Conservation (phyloP, 805 yeast species). For the Priceomyces carsonii region DNA sequence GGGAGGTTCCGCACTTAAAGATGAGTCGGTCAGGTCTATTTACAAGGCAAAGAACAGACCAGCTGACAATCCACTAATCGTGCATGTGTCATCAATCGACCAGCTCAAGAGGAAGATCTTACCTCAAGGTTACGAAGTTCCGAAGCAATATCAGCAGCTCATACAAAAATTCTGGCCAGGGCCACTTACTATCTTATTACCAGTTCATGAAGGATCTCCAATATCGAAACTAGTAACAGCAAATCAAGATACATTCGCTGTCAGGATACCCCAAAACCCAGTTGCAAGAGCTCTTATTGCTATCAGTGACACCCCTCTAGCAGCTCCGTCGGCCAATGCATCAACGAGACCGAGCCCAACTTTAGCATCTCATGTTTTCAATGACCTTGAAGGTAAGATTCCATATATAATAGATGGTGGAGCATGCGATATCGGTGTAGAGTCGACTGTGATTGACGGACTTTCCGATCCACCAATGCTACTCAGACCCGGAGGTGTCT, state of each 20-base stretch:
- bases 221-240: conserved; percentile 81
- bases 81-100: conserved; percentile 77
- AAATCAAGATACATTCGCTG: conserved; percentile 87
- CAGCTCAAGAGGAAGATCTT: conserved; percentile 67
- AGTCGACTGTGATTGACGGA: conserved; percentile 93
- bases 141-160: conserved; percentile 64
- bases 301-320: conserved; percentile 81
- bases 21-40: conserved; percentile 71
- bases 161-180: conserved; percentile 91
- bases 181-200: conserved; percentile 84
- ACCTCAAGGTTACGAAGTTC: conserved; percentile 53
- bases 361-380: conserved; percentile 76
- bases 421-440: conserved; percentile 82
- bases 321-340: conserved; percentile 98
- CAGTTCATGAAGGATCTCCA: conserved; percentile 48
- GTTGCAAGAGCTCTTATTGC: conserved; percentile 90
- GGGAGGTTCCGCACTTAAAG: conserved; percentile 81
- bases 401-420: conserved; percentile 94
- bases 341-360: conserved; percentile 96
- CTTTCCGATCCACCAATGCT: conserved; percentile 80
- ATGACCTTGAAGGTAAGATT: conserved; percentile 76
- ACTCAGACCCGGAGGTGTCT: conserved; percentile 91
- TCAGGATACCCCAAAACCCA: conserved; percentile 83
- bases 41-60: conserved; percentile 92
- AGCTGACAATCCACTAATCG: conserved; percentile 90